Evolutionary conservation across 495 filamentous ascomycete genomes (phyloP).

Genomic region (Thermochaetoides thermophila): DNA sequence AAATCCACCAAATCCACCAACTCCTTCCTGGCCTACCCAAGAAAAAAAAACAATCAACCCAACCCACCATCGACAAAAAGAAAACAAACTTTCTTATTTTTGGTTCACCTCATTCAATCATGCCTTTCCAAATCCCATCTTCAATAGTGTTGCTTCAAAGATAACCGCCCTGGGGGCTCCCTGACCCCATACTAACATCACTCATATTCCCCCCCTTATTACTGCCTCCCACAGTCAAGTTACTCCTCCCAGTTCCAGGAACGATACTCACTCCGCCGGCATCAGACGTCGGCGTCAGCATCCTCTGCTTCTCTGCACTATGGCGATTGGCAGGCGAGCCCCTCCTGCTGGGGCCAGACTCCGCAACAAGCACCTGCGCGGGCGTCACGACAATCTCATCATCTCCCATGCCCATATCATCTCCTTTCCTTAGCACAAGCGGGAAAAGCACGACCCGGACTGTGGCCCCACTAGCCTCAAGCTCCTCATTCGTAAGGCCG

Average conservation of each 20-base stretch:
- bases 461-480: slow-evolving; percentile 58
- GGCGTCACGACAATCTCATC: slow-evolving; percentile 88
- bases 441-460: slow-evolving; percentile 90
- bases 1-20: no score
- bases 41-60: no score
- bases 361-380: slow-evolving; percentile 67
- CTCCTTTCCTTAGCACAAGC: slow-evolving; percentile 83
- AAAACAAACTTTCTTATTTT: no score
- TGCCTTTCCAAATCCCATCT: no score
- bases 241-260: no score
- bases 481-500: slow-evolving; percentile 46
- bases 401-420: slow-evolving; percentile 68
- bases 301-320: slow-evolving; percentile 6
- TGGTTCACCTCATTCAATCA: no score
- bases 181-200: slow-evolving; percentile 10
- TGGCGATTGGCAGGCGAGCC: neutral
- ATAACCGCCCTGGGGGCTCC: slow-evolving; percentile 5
- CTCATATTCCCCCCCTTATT: slow-evolving; percentile 3
- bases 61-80: no score
- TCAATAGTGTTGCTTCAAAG: neutral
- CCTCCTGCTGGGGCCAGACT: neutral
- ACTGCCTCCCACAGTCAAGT: neutral
- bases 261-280: slow-evolving; percentile 14
- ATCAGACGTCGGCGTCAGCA: slow-evolving; percentile 15
- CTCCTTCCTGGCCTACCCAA: no score